Evolutionary conservation across 441 rosid genomes (phyloP).

Genomic region (Brassica balearica): DNA sequence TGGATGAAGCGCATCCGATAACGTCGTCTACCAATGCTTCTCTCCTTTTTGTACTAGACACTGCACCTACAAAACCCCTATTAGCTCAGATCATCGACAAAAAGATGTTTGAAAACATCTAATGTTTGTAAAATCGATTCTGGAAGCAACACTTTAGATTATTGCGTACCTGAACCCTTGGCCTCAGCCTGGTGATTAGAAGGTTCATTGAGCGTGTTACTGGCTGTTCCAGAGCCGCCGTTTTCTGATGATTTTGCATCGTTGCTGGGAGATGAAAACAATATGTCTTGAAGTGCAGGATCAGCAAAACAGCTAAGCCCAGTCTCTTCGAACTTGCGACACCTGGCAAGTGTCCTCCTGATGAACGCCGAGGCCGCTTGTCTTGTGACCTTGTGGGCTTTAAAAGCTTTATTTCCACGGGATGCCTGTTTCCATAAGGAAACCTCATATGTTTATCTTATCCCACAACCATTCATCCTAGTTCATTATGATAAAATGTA

Average conservation of each 20-base stretch:
- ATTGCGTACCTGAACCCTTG: slow-evolving; percentile 74
- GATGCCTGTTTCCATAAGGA: slow-evolving; percentile 61
- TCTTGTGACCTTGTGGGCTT: slow-evolving; percentile 76
- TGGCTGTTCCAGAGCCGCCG: slow-evolving; percentile 96
- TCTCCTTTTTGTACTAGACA: slow-evolving; percentile 51
- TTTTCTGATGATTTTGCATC: slow-evolving; percentile 81
- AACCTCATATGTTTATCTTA: slow-evolving; percentile 14
- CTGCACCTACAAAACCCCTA: slow-evolving; percentile 62
- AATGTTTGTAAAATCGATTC: not conserved
- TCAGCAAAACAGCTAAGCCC: slow-evolving; percentile 86
- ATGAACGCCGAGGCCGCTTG: slow-evolving; percentile 78
- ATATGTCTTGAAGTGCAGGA: slow-evolving; percentile 70
- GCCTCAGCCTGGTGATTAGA: slow-evolving; percentile 71
- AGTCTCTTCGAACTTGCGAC: slow-evolving; percentile 70
- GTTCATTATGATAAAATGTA: slow-evolving; percentile 14
- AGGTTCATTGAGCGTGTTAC: slow-evolving; percentile 81
- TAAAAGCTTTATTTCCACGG: slow-evolving; percentile 68
- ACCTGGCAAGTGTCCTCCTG: slow-evolving; percentile 79
- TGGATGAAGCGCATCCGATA: not conserved
- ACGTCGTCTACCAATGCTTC: slow-evolving; percentile 6
- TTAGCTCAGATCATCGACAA: slow-evolving; percentile 15
- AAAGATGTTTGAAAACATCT: too few species aligned
- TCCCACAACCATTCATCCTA: slow-evolving; percentile 13
- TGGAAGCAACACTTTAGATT: slow-evolving; percentile 20
- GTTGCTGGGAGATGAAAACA: slow-evolving; percentile 70